Conservation (phyloP, 2,329 filamentous ascomycete species). For the Diaporthe velutina region DNA sequence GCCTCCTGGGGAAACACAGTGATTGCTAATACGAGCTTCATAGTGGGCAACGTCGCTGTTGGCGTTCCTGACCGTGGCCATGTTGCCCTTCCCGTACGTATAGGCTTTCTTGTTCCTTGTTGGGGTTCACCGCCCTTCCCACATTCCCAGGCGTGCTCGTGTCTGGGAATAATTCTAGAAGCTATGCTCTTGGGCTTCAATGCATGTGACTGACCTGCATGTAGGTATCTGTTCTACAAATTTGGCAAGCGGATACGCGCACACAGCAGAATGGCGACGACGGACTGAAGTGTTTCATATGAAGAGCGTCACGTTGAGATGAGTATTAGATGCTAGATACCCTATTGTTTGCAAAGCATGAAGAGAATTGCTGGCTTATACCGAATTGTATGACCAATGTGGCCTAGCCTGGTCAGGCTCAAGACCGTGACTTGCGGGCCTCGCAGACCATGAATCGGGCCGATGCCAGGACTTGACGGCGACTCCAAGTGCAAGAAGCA, state of each 20-base stretch:
- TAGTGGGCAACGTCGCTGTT: constrained; percentile 74
- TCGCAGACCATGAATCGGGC: constrained; percentile 8
- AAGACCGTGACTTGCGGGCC: constrained; percentile 5
- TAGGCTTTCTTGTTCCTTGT: background rate
- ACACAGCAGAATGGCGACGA: constrained; percentile 65
- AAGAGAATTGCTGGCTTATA: background rate
- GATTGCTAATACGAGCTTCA: constrained; percentile 35
- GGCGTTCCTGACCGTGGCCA: constrained; percentile 70
- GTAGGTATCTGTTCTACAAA: constrained; percentile 64
- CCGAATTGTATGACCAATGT: background rate
- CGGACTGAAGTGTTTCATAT: constrained; percentile 36
- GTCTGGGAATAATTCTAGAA: background rate
- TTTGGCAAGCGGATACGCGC: constrained; percentile 70
- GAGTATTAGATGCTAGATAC: constrained; percentile 20
- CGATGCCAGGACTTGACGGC: constrained; percentile 5
- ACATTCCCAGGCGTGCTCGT: background rate
- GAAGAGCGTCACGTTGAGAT: background rate
- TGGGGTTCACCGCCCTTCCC: constrained; percentile 21
- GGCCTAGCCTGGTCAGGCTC: background rate
- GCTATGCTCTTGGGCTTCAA: background rate
- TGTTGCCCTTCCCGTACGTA: constrained; percentile 73
- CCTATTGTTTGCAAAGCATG: constrained; percentile 7
- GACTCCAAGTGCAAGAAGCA: constrained; percentile 11
- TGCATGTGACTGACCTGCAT: constrained; percentile 12
- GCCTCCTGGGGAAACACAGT: constrained; percentile 10